phyloP scores from a whole-genome alignment of 2,329 filamentous ascomycete genomes.

The Polychaeton citri region DNA sequence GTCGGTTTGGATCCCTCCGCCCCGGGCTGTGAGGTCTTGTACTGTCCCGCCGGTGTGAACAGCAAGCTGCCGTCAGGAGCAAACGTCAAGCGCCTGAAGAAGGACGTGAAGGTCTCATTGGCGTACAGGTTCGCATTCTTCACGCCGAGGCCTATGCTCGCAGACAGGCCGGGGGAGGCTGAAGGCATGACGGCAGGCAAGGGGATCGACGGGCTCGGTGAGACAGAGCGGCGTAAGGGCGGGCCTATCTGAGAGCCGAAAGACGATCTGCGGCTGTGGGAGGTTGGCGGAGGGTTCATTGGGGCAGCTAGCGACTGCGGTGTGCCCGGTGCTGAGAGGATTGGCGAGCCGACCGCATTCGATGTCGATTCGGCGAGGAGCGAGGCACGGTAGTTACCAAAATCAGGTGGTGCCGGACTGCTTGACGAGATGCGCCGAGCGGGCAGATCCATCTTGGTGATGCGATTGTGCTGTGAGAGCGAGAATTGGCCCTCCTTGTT shows the following conservation, averaged over 20 bases:
- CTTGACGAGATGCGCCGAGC: constrained; percentile 77
- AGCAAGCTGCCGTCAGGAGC: constrained; percentile 89
- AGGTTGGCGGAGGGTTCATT: constrained; percentile 91
- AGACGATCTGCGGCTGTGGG: constrained; percentile 86
- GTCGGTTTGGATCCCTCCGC: constrained; percentile 56
- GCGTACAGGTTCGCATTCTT: constrained; percentile 86
- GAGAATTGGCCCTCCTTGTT: constrained; percentile 95
- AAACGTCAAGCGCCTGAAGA: constrained; percentile 87
- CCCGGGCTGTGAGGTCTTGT: constrained; percentile 63
- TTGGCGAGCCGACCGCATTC: constrained; percentile 62
- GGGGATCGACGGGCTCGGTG: constrained; percentile 85
- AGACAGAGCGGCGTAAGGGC: constrained; percentile 73
- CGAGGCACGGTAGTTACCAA: constrained; percentile 41
- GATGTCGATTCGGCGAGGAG: constrained; percentile 44
- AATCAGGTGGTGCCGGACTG: constrained; percentile 82
- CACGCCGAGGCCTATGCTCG: constrained; percentile 43
- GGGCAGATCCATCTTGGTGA: constrained; percentile 89
- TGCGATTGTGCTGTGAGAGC: constrained; percentile 61
- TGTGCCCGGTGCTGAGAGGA: constrained; percentile 82
- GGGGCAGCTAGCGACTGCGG: constrained; percentile 79
- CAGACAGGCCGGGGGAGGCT: constrained; percentile 71
- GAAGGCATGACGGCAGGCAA: constrained; percentile 91
- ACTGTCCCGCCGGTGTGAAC: constrained; percentile 89
- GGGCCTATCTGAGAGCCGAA: constrained; percentile 56
- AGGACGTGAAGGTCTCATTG: constrained; percentile 92